Base-by-base conservation (phyloP, 192 early-diverging fungal species). In the Coemansia sp. region DNA sequence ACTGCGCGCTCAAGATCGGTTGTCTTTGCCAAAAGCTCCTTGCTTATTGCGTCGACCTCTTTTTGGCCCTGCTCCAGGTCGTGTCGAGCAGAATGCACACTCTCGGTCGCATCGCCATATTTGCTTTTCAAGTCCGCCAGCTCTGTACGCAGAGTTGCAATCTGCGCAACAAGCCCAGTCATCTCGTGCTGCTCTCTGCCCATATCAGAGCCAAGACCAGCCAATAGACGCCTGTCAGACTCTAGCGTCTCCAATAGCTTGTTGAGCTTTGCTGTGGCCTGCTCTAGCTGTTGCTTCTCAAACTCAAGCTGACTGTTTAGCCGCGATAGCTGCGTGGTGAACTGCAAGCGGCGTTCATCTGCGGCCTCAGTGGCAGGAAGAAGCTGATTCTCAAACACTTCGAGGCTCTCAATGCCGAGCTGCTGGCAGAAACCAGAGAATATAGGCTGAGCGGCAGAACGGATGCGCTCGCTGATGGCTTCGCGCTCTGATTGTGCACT, bases 331-430 rank as follows among this genome's bases (percentile, higher is more conserved):
- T 92, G 88, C 2, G 91, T 92, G 37, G 84, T 83, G 67, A 95
- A 94, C 68, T 91, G 87, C 51, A 93, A 63, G 41, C 90, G 86
- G 17, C 85, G 87, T 75, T 99, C 90, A 12, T 86, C 85, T 0
- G 84, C 72, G 66, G 95, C 91, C 64, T 91, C 88, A 2, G 92
- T 79, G 5, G 90, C 70, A 13, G 85, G 85, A 14, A 93, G 79
- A 49, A 90, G 88, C 25, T 86, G 78, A 17, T 87, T 86, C 71
- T 99, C 95, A 71, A 95, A 98, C 63, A 93, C 95, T 5, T 93
- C 90, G 64, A 98, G 88, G 64, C 88, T 91, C 9, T 77, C 49
- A 2, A 98, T 89, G 4, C 86, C 82, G n/a, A 94, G 88, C 10
- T 71, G 64, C 39, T 56, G 51, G 76, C 98, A 98, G 59, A 99